Evolutionary conservation across 2,329 filamentous ascomycete genomes (phyloP).

Genomic region (Corinectria fuckeliana): DNA sequence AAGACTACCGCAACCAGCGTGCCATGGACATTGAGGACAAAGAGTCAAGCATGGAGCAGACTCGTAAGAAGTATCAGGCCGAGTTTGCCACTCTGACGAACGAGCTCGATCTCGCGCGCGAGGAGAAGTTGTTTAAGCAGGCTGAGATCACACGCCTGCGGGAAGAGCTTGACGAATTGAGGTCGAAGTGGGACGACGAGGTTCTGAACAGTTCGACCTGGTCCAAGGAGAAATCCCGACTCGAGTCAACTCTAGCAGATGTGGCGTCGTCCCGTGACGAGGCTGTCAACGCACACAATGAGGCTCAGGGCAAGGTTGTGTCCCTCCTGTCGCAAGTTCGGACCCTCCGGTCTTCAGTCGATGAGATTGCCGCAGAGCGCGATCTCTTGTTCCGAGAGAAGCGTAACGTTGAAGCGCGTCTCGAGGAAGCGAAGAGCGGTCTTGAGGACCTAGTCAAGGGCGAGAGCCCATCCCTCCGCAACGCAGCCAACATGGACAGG

Average conservation of each 20-base stretch:
- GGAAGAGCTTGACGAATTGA: slow-evolving; percentile 94
- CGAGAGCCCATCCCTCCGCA: slow-evolving; percentile 85
- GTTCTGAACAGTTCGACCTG: slow-evolving; percentile 97
- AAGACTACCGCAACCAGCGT: slow-evolving; percentile 94
- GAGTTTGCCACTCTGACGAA: slow-evolving; percentile 90
- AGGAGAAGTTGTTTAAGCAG: slow-evolving; percentile 85
- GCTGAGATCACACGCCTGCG: slow-evolving; percentile 85
- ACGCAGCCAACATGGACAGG: slow-evolving; percentile 86
- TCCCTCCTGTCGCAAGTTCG: slow-evolving; percentile 89
- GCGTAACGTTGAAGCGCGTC: slow-evolving; percentile 81
- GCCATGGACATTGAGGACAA: slow-evolving; percentile 98
- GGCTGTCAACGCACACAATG: slow-evolving; percentile 89
- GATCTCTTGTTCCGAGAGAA: slow-evolving; percentile 89
- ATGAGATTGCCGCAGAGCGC: slow-evolving; percentile 85
- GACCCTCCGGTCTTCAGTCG: slow-evolving; percentile 79
- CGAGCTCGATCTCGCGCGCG: slow-evolving; percentile 91
- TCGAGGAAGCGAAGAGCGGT: slow-evolving; percentile 86
- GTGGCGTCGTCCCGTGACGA: slow-evolving; percentile 92
- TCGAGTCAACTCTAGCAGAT: slow-evolving; percentile 89
- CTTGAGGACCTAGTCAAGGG: slow-evolving; percentile 87
- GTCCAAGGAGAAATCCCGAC: slow-evolving; percentile 94
- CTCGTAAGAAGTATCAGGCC: slow-evolving; percentile 94
- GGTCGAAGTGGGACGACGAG: slow-evolving; percentile 98
- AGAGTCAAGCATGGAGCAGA: slow-evolving; percentile 94
- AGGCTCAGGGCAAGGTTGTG: slow-evolving; percentile 92